Conservation (phyloP, 371 early-diverging fungal species). For the Gilbertella persicaria region DNA sequence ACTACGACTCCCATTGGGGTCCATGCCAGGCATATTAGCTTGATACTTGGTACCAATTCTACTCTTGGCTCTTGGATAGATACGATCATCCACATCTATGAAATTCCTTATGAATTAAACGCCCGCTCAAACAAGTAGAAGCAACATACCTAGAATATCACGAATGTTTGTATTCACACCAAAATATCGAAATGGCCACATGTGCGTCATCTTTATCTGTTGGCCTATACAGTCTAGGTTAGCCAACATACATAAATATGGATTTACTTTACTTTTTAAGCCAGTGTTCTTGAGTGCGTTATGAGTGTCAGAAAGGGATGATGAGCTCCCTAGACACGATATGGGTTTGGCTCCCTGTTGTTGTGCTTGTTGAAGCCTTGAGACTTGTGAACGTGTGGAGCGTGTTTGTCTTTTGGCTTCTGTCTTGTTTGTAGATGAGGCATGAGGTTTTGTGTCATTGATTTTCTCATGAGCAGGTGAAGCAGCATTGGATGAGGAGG, state of each 20-base stretch:
- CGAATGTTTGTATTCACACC: constrained; percentile 73
- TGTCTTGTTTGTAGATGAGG: neutral
- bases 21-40: constrained; percentile 65
- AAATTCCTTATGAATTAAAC: neutral
- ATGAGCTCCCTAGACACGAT: neutral
- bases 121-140: neutral
- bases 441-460: neutral
- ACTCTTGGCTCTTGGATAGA: constrained; percentile 80
- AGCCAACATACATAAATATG: neutral
- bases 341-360: neutral
- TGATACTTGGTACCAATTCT: constrained; percentile 81
- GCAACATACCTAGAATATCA: constrained; percentile 62
- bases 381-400: constrained; percentile 13
- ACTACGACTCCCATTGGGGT: neutral
- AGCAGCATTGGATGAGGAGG: neutral
- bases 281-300: neutral
- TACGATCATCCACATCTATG: constrained; percentile 72
- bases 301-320: neutral
- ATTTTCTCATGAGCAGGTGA: neutral
- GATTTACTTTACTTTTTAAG: constrained; percentile 1
- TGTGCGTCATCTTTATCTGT: constrained; percentile 48
- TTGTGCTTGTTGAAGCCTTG: constrained; percentile 3
- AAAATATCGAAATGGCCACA: constrained; percentile 91
- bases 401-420: constrained; percentile 18
- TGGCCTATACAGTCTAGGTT: no score